A percentile compares a stretch with the other conserved stretches of the same genome.
phyloP scores from a whole-genome alignment of 2,329 filamentous ascomycete genomes.

The Emydomyces testavorans region DNA sequence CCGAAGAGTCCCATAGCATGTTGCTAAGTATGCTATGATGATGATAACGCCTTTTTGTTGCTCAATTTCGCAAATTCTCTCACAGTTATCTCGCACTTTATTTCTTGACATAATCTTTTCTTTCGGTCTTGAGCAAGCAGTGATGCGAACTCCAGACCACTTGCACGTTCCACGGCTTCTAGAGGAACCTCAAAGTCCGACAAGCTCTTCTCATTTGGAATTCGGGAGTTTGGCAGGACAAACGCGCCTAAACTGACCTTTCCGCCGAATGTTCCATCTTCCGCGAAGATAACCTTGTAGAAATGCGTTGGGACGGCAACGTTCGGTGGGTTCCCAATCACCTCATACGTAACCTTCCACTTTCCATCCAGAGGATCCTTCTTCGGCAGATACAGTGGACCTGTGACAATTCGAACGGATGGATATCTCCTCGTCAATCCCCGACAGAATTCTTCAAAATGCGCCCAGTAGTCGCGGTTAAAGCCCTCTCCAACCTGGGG shows the following conservation, averaged over 20 bases:
- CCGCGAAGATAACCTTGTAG: conserved; percentile 97
- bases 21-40: conserved; percentile 4
- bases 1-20: too few species aligned
- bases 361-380: conserved; percentile 73
- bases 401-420: conserved; percentile 80
- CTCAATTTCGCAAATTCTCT: conserved; percentile 56
- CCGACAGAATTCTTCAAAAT: conserved; percentile 95
- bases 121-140: conserved; percentile 63
- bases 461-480: conserved; percentile 98
- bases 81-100: conserved; percentile 71
- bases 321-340: conserved; percentile 85
- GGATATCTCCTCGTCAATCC: conserved; percentile 70
- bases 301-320: conserved; percentile 97
- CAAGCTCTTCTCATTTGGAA: conserved; percentile 76
- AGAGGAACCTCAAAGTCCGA: conserved; percentile 89
- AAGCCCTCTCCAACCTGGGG: conserved; percentile 97
- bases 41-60: conserved; percentile 38
- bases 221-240: conserved; percentile 82
- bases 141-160: conserved; percentile 77
- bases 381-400: conserved; percentile 83
- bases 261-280: conserved; percentile 59
- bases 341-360: conserved; percentile 91
- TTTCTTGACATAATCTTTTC: conserved; percentile 72
- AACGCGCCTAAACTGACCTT: conserved; percentile 87
- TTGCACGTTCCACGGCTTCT: conserved; percentile 83